These are phyloP conservation scores for Neurospora sp. DNA, from an alignment of 495 filamentous ascomycete genomes.

Conservation along the genomic window DNA sequence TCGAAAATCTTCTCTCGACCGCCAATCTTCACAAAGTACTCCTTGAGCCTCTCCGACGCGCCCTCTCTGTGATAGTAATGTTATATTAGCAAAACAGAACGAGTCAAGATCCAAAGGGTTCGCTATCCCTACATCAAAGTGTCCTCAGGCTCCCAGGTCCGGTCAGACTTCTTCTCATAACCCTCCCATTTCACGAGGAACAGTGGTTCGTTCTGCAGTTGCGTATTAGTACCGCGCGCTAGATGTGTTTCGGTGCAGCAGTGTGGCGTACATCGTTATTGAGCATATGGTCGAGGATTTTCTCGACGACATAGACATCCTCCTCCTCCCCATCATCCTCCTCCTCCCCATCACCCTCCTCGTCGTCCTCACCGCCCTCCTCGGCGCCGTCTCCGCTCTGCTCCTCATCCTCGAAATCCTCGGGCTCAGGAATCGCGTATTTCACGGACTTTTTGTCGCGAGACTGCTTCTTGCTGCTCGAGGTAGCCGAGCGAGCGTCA, in stretches of 20 bases:
- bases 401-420: constrained; percentile 15
- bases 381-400: constrained; percentile 13
- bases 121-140: constrained; percentile 37
- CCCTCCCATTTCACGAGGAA: constrained; percentile 55
- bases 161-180: constrained; percentile 46
- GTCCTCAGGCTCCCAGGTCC: constrained; percentile 52
- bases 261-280: constrained; percentile 32
- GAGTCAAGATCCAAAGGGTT: not conserved
- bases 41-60: constrained; percentile 32
- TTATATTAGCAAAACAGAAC: constrained; percentile 1
- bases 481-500: not conserved
- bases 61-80: constrained; percentile 24
- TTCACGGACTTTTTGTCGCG: constrained; percentile 12
- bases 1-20: constrained; percentile 44
- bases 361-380: constrained; percentile 25
- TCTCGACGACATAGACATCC: constrained; percentile 44
- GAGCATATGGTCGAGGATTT: constrained; percentile 43
- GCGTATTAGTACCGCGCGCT: not conserved
- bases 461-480: constrained; percentile 9
- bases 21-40: constrained; percentile 36
- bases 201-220: constrained; percentile 27
- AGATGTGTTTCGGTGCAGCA: not conserved
- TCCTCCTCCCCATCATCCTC: constrained; percentile 30
- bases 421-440: constrained; percentile 5
- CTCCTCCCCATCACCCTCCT: constrained; percentile 33